These are phyloP conservation scores for Blepharisma japonicum DNA, from an alignment of 73 alveolate species.

Conservation along the genomic window DNA sequence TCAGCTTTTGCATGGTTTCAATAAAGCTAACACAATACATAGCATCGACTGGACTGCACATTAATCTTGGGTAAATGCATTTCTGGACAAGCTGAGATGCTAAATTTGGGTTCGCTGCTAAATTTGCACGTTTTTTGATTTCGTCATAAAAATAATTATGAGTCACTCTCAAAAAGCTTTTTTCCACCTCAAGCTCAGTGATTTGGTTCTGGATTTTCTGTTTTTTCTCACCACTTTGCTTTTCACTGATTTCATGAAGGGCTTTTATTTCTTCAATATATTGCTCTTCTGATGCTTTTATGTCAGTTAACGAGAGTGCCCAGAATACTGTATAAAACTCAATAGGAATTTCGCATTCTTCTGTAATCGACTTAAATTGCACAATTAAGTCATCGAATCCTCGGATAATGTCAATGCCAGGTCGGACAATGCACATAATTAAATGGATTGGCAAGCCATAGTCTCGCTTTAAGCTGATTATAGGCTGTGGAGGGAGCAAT, in stretches of 20 bases:
- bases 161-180: background rate
- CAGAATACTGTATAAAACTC: constrained; percentile 6
- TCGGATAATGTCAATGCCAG: constrained; percentile 34
- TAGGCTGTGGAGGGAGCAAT: constrained; percentile 50
- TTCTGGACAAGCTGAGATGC: constrained; percentile 38
- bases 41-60: constrained; percentile 65
- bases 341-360: constrained; percentile 11
- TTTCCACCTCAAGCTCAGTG: background rate
- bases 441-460: constrained; percentile 48
- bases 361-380: background rate
- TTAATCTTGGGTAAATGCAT: constrained; percentile 55
- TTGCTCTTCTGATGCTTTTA: constrained; percentile 9
- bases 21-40: constrained; percentile 48
- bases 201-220: background rate
- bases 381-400: background rate
- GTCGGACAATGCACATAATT: constrained; percentile 54
- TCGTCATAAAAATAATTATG: background rate
- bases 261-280: background rate
- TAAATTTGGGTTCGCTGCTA: background rate
- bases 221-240: background rate
- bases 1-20: constrained; percentile 36
- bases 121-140: background rate
- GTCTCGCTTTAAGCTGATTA: constrained; percentile 32
- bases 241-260: background rate
- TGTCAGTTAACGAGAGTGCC: constrained; percentile 15